These are phyloP conservation scores for Scheffersomyces ergatensis DNA, from an alignment of 805 yeast genomes.

Conservation along the genomic window DNA sequence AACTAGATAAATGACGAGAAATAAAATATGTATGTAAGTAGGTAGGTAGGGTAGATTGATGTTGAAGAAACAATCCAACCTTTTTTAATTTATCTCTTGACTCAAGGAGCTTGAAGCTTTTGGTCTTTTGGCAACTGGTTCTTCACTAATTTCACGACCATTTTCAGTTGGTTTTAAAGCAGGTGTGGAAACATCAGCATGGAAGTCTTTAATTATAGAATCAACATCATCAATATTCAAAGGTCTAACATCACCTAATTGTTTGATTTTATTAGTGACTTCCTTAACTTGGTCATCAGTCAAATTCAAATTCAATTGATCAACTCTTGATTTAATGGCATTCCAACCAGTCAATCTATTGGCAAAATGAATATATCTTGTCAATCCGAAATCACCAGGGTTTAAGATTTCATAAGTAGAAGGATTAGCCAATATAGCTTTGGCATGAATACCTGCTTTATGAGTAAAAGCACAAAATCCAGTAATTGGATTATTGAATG, in stretches of 20 bases:
- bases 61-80: too few relatives aligned
- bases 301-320: slow-evolving; percentile 54
- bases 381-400: slow-evolving; percentile 57
- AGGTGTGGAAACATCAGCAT: slow-evolving; percentile 42
- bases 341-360: slow-evolving; percentile 64
- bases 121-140: slow-evolving; percentile 39
- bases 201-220: slow-evolving; percentile 55
- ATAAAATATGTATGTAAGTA: too few relatives aligned
- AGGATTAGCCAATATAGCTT: slow-evolving; percentile 61
- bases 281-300: slow-evolving; percentile 58
- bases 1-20: too few relatives aligned
- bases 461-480: slow-evolving; percentile 66
- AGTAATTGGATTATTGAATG: slow-evolving; percentile 62
- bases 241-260: slow-evolving; percentile 59
- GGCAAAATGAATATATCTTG: slow-evolving; percentile 62
- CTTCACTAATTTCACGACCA: slow-evolving; percentile 21
- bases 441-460: slow-evolving; percentile 64
- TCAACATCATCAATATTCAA: slow-evolving; percentile 61
- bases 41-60: too few relatives aligned
- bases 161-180: slow-evolving; percentile 18
- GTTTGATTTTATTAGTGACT: slow-evolving; percentile 53
- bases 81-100: too few relatives aligned
- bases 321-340: slow-evolving; percentile 60
- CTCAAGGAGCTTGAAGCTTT: too few relatives aligned
- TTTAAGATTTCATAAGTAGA: slow-evolving; percentile 60